These are phyloP conservation scores for Xylariaceae sp. DNA, from an alignment of 2,329 filamentous ascomycete species.

Conservation along the genomic window DNA sequence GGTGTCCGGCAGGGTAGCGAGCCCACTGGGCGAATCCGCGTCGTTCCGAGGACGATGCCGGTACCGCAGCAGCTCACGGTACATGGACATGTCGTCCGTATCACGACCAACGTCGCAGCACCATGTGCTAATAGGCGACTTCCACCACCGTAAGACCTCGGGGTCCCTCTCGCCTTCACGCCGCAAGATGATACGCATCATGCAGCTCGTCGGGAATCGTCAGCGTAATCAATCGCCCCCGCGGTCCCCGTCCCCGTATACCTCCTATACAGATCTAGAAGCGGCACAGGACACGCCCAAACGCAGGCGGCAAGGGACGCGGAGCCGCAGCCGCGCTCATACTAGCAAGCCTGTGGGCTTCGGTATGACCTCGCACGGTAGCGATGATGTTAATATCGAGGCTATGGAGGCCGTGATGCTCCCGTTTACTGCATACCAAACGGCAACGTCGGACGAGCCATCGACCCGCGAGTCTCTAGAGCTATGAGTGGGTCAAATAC, in stretches of 20 bases:
- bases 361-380: not conserved
- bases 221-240: slow-evolving; percentile 42
- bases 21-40: slow-evolving; percentile 35
- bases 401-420: slow-evolving; percentile 7
- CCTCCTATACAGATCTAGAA: slow-evolving; percentile 2
- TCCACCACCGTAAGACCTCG: slow-evolving; percentile 25
- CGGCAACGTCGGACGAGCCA: not conserved
- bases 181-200: slow-evolving; percentile 37
- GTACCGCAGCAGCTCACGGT: slow-evolving; percentile 34
- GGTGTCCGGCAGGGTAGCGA: slow-evolving; percentile 23
- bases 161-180: slow-evolving; percentile 37
- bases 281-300: slow-evolving; percentile 22
- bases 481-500: not conserved
- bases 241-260: slow-evolving; percentile 30
- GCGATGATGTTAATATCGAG: slow-evolving; percentile 1
- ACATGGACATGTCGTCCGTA: slow-evolving; percentile 24
- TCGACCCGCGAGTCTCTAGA: not conserved
- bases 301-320: slow-evolving; percentile 35
- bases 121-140: slow-evolving; percentile 6
- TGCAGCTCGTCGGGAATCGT: slow-evolving; percentile 32
- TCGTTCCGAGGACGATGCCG: slow-evolving; percentile 39
- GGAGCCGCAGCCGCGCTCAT: slow-evolving; percentile 33
- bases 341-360: slow-evolving; percentile 15
- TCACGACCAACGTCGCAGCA: slow-evolving; percentile 17
- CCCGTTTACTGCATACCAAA: slow-evolving; percentile 2